These are phyloP conservation scores for Grammothele lineata DNA, from an alignment of 768 basidiomycete genomes.

Conservation along the genomic window DNA sequence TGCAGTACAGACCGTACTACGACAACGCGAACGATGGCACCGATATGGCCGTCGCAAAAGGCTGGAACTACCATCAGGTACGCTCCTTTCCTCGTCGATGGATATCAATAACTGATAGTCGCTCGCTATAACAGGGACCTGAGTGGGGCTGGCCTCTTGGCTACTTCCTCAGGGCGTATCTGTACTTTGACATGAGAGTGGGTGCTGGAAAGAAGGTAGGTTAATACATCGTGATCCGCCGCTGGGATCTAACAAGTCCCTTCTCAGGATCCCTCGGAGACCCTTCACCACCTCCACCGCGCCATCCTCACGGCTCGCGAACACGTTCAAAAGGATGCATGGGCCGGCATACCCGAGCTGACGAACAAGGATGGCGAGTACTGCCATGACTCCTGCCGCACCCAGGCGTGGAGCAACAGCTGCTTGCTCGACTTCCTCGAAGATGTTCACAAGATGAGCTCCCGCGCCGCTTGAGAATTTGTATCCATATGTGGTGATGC, in stretches of 20 bases:
- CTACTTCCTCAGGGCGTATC: conserved; percentile 91
- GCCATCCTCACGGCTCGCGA: conserved; percentile 65
- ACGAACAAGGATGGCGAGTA: conserved; percentile 81
- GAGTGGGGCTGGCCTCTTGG: conserved; percentile 97
- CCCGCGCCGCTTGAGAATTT: no score
- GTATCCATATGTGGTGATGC: no score
- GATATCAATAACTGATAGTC: background rate
- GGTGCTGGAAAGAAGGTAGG: conserved; percentile 68
- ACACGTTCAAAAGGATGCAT: conserved; percentile 76
- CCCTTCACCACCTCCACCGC: conserved; percentile 76
- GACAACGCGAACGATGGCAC: conserved; percentile 90
- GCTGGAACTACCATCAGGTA: conserved; percentile 91
- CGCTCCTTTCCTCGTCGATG: conserved; percentile 15
- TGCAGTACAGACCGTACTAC: conserved; percentile 87
- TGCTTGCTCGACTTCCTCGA: conserved; percentile 88
- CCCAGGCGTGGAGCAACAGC: conserved; percentile 96
- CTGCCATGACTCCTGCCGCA: conserved; percentile 86
- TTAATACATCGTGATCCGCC: conserved; percentile 1
- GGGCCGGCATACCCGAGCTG: conserved; percentile 92
- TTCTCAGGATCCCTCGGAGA: conserved; percentile 58
- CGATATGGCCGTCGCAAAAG: conserved; percentile 86
- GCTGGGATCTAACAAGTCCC: background rate
- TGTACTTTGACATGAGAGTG: conserved; percentile 74
- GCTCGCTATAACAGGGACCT: conserved; percentile 53
- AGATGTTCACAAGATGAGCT: conserved; percentile 48